Base-by-base conservation (phyloP, 805 yeast genomes). In the Myxozyma vanderwaltii region DNA sequence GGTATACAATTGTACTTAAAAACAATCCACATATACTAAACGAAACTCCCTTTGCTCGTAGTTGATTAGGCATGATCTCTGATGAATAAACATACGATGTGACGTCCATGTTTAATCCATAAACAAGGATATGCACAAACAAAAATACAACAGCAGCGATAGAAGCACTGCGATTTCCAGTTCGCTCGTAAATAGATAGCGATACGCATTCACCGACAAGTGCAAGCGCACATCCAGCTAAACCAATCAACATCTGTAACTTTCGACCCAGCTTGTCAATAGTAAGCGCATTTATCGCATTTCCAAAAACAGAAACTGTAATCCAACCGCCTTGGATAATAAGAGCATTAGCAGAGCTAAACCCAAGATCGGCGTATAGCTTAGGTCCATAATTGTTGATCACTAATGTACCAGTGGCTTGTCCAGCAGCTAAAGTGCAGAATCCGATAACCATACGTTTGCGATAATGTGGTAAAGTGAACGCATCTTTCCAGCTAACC, bases 361-460 rank as follows among this genome's bases (percentile, higher is more conserved):
- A 53, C 3, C 58, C 61, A 6, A 58, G 50, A 36, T 39, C 53
- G 21, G 58, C 19, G 50, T 58, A 56, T 39, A 56, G 38, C 31
- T 45, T 56, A 8, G 59, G 59, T 15, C 86, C 85, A 70, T 82
- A 86, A 78, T 86, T 86, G 76, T 86, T 83, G 68, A 86, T 80
- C 69, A 84, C 85, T 75, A 86, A 85, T 69, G 85, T 81, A 72
- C 91, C 91, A 40, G 89, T 83, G 68, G 84, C 77, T 75, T 86
- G 91, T 70, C 83, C 87, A 77, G 84, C 80, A 54, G 72, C 65
- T 67, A 76, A 79, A 56, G 68, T 65, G 35, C 64, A 60, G 26
- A 67, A 46, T 19, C 74, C 81, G 74, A 62, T 74, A 56, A 62
- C 63, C 58, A 67, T 54, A 23, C 70, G 56, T 50, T 58, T 65